phyloP scores from a whole-genome alignment of 306 rosid genomes.

The Pyrus bretschneideri region DNA sequence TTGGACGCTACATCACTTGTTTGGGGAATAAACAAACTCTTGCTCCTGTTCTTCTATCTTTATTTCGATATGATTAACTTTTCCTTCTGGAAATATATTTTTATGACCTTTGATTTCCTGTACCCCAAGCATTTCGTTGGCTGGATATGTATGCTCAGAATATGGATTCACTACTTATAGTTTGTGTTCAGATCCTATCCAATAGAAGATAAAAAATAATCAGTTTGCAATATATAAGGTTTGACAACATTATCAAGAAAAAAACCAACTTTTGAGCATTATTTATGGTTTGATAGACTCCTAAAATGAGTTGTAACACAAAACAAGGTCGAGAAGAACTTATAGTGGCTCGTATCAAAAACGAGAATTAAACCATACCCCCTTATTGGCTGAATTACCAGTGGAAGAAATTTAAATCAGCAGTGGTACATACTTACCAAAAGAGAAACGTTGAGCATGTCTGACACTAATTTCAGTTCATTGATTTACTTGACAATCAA shows the following conservation, averaged over 20 bases:
- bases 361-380: neutral
- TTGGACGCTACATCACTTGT: neutral
- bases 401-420: neutral
- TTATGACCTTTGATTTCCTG: neutral
- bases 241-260: neutral
- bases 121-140: neutral
- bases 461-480: neutral
- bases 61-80: neutral
- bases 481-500: neutral
- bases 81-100: neutral
- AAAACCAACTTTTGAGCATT: neutral
- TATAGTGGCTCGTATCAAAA: neutral
- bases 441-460: neutral
- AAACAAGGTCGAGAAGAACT: neutral
- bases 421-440: neutral
- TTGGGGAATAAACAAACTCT: neutral
- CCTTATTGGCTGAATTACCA: neutral
- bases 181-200: neutral
- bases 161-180: neutral
- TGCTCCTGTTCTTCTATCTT: neutral
- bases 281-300: neutral
- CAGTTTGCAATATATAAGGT: neutral
- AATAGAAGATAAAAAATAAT: neutral
- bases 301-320: neutral
- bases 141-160: neutral